These are phyloP conservation scores for Tilletia indica DNA, from an alignment of 1,284 basidiomycete genomes.

Conservation along the genomic window DNA sequence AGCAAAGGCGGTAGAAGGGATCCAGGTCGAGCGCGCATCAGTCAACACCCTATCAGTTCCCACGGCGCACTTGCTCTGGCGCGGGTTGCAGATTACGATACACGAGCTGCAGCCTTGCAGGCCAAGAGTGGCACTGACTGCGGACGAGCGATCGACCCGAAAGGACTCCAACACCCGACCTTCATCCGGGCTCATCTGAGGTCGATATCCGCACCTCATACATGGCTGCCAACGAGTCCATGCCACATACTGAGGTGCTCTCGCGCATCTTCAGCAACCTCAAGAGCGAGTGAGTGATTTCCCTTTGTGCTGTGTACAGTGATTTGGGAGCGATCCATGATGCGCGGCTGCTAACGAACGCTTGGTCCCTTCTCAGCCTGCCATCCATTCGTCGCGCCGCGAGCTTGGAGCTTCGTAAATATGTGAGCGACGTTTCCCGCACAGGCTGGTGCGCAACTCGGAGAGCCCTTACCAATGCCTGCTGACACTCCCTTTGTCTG, in stretches of 20 bases:
- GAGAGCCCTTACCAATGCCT: no score
- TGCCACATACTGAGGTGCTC: conserved; percentile 16
- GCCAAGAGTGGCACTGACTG: no score
- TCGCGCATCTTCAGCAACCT: conserved; percentile 1
- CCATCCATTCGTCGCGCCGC: background rate
- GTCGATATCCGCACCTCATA: conserved; percentile 7
- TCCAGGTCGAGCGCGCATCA: background rate
- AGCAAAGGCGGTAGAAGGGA: conserved; percentile 13
- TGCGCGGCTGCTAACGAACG: no score
- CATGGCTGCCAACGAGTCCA: conserved; percentile 27
- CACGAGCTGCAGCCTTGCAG: no score
- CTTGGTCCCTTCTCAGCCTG: background rate
- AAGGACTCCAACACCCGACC: background rate
- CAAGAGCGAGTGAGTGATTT: conserved; percentile 2
- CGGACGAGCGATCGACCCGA: no score
- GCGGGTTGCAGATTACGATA: no score
- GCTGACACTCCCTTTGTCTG: background rate
- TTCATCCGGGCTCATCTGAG: background rate
- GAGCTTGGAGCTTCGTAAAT: background rate
- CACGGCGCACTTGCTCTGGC: no score
- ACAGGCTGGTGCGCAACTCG: no score
- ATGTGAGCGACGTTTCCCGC: background rate
- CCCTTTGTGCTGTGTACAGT: background rate
- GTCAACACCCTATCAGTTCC: no score
- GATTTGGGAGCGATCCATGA: no score